Evolutionary conservation across 75 land plant species (phyloP), one percentile per base, ranked within the genome.

Genomic region (Larix kaempferi): DNA sequence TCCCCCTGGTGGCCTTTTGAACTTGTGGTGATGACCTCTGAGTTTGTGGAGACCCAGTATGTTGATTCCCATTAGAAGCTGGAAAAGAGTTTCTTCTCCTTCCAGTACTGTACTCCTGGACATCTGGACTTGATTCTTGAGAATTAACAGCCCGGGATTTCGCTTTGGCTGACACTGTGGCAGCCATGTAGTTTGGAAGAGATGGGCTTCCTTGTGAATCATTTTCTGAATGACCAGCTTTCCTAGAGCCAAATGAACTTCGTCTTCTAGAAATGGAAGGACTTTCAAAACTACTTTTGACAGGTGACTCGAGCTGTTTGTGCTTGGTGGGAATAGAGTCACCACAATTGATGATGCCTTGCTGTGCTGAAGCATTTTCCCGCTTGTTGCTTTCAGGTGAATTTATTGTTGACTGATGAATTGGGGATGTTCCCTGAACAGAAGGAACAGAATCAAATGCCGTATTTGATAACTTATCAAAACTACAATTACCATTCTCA

Each of bases 131-230:
- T 12, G 87, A 76, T 58, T 88, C 92, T 11, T 88, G 88, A 74
- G 91, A 89, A 64, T 59, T 79, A 71, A 66, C 77, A 19, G 90
- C 78, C 37, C 88, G 80, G 35, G 71, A 77, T 85, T 93, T 95
- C 11, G 98, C 98, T 71, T 78, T 86, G 12, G 98, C 96, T 78
- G 96, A 93, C 75, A 85, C 83, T 23, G 98, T 95, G 59, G 92
- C 88, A 79, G 86, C 88, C 98, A 95, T 95, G 81, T 91, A 95
- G 69, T 80, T 88, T 1, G 98, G 98, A 57, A 91, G 85, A 56
- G 97, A 77, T 23, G 80, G 92, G 52, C 88, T 86, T 44, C 75
- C 87, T 57, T 85, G 81, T n/a, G 78, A 78, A 21, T 87, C 86
- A 57, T 78, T 82, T 33, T 87, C 89, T 69, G 79, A 57, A 56